phyloP scores from a whole-genome alignment of 306 rosid genomes.

The Malus sylvestris region DNA sequence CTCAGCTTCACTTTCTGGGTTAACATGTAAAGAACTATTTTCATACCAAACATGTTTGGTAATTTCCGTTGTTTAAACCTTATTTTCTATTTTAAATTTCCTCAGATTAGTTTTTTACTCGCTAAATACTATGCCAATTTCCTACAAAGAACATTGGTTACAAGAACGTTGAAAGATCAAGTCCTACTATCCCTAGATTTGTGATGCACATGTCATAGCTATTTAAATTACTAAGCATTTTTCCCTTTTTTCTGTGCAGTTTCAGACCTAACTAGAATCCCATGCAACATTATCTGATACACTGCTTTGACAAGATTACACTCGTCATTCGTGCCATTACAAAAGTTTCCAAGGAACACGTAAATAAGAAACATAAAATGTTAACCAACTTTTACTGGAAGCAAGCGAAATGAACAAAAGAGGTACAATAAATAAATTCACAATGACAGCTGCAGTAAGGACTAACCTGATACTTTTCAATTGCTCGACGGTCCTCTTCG shows the following conservation, averaged over 20 bases:
- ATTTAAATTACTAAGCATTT: no score
- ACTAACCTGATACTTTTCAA: slow-evolving; percentile 90
- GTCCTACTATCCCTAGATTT: neutral
- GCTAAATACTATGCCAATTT: neutral
- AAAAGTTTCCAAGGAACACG: slow-evolving; percentile 1
- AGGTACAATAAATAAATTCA: neutral
- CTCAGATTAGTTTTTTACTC: neutral
- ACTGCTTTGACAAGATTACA: no score
- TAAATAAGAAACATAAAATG: neutral
- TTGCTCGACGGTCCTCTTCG: slow-evolving; percentile 80
- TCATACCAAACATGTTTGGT: neutral
- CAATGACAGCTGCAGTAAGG: slow-evolving; percentile 2
- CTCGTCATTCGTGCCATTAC: neutral
- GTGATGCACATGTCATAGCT: no score
- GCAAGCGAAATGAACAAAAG: neutral
- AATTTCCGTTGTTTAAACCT: neutral
- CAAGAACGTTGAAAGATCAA: neutral
- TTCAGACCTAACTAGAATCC: no score
- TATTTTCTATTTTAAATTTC: neutral
- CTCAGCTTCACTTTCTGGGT: neutral
- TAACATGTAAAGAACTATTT: neutral
- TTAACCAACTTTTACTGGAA: neutral
- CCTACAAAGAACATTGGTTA: neutral
- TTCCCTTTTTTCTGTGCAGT: no score
- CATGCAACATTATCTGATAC: no score